Conservation (phyloP, 1,284 basidiomycete species). For the Pseudozyma thailandica region DNA sequence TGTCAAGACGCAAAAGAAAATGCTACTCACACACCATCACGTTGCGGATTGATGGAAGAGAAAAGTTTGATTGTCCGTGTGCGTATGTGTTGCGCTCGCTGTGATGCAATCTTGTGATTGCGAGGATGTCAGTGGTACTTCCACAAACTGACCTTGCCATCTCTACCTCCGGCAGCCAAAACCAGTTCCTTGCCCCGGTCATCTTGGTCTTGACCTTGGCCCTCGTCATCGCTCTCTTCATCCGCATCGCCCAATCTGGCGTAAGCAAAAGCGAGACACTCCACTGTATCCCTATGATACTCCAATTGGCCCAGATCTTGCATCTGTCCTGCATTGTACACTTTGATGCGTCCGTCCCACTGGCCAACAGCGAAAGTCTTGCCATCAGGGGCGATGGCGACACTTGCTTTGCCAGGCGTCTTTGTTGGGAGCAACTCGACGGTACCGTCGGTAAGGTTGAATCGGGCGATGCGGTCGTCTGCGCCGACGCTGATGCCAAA, state of each 20-base stretch:
- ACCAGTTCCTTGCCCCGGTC: slow-evolving; percentile 3
- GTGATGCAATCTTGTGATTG: background rate
- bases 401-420: slow-evolving; percentile 21
- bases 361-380: slow-evolving; percentile 19
- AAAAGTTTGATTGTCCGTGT: background rate
- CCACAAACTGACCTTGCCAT: slow-evolving; percentile 50
- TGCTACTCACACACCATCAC: background rate
- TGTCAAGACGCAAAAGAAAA: no score
- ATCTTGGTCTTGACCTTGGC: background rate
- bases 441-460: slow-evolving; percentile 11
- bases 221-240: background rate
- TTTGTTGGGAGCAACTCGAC: slow-evolving; percentile 7
- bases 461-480: slow-evolving; percentile 38
- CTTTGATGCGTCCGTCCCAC: slow-evolving; percentile 43
- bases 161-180: slow-evolving; percentile 36
- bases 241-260: slow-evolving; percentile 5
- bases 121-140: slow-evolving; percentile 20
- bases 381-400: slow-evolving; percentile 23
- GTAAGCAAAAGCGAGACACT: slow-evolving; percentile 19
- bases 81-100: background rate
- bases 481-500: slow-evolving; percentile 39
- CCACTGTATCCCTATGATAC: slow-evolving; percentile 45
- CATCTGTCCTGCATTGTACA: slow-evolving; percentile 9
- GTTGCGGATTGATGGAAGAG: background rate
- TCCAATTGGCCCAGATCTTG: slow-evolving; percentile 13